Evolutionary conservation across 2,329 filamentous ascomycete genomes (phyloP), one percentile per base, ranked within the genome.

Genomic region (Immersiporthe knoxdaviesiana): DNA sequence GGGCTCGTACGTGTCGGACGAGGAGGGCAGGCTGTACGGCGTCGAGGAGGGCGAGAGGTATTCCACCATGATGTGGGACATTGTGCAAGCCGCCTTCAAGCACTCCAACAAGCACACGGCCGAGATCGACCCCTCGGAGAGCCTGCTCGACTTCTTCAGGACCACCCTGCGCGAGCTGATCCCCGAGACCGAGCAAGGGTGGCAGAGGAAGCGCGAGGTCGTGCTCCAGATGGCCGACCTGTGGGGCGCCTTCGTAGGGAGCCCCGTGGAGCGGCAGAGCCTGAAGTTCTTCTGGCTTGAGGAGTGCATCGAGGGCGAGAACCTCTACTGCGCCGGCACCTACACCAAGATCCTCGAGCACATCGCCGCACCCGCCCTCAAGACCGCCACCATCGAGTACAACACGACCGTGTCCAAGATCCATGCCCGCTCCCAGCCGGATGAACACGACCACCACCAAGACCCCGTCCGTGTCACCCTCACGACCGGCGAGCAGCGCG

Each of bases 221-320:
- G 76, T 88, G 27, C 77, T 85, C 65, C 83, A 87, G 70, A 79
- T 87, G 75, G 86, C 87, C 3, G 86, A 90, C 73, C 84, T 88
- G 74, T 93, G 91, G 90, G 91, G 91, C 2, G 86, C 87, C 0
- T 93, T 92, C 75, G 84, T 93, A 7, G 91, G 91, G 18, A 90
- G 85, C 69, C 85, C 88, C 0, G 82, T 92, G 11, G 79, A 83
- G 65, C 84, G 76, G 35, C 91, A 94, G 76, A 92, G 90, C 73
- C 81, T 93, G 41, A 92, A 90, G 79, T 93, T 88, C 79, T 92
- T 93, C 76, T 93, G 91, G 90, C 77, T 94, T 6, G 91, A 94
- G 76, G 90, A 93, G 78, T 92, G 90, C 72, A 89, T 93, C 65
- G 91, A 93, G 75, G 91, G 91, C 60, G 87, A 88, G 73, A 90